These are phyloP conservation scores for Lasiodiplodia citricola DNA, from an alignment of 2,329 filamentous ascomycete genomes.

Conservation along the genomic window DNA sequence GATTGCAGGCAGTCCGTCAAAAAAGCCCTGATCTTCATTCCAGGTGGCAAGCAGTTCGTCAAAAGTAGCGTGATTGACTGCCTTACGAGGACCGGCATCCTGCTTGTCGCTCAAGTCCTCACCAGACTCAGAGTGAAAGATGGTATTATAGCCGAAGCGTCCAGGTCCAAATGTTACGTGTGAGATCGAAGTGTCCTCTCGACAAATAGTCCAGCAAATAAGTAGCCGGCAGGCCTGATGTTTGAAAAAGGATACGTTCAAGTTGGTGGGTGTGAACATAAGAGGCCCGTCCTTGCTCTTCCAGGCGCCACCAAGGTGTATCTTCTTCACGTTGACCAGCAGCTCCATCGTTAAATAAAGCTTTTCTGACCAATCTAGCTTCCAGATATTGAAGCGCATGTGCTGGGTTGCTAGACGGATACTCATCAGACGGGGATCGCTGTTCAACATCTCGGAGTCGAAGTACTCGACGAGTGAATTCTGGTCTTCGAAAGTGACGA, in stretches of 20 bases:
- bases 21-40: too few relatives aligned
- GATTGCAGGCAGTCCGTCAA: too few relatives aligned
- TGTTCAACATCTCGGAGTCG: not conserved
- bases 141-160: not conserved
- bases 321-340: not conserved
- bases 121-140: too few relatives aligned
- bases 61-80: too few relatives aligned
- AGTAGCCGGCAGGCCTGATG: too few relatives aligned
- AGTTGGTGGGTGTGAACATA: not conserved
- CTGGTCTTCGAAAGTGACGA: not conserved
- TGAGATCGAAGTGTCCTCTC: too few relatives aligned
- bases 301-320: not conserved
- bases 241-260: too few relatives aligned
- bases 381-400: not conserved
- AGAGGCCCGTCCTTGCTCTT: not conserved
- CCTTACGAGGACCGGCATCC: too few relatives aligned
- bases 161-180: not conserved
- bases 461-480: fast-evolving
- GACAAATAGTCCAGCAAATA: too few relatives aligned
- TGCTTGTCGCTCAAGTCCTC: fast-evolving
- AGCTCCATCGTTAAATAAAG: too few relatives aligned
- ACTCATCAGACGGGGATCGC: fast-evolving
- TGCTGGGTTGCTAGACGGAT: not conserved
- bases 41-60: too few relatives aligned
- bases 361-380: not conserved